Evolutionary conservation across 2,329 filamentous ascomycete genomes (phyloP).

Genomic region (Nannizzia gypsea): DNA sequence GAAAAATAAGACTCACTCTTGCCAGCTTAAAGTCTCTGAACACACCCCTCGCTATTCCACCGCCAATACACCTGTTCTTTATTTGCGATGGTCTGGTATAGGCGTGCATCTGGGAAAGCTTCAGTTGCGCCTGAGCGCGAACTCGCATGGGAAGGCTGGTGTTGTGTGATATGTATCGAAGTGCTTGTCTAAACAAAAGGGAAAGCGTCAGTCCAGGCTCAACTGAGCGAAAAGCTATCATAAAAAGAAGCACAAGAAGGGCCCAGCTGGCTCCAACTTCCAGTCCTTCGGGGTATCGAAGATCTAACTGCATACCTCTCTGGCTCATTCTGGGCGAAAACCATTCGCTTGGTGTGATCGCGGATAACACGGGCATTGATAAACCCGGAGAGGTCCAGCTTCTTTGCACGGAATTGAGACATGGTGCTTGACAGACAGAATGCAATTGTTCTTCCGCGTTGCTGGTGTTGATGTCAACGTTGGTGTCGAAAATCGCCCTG

Average conservation of each 20-base stretch:
- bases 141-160: constrained; percentile 69
- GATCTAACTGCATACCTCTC: constrained; percentile 56
- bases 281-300: not conserved
- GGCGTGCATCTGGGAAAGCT: constrained; percentile 88
- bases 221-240: not conserved
- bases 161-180: constrained; percentile 88
- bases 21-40: constrained; percentile 85
- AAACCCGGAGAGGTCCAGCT: constrained; percentile 77
- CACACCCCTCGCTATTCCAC: constrained; percentile 83
- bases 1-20: constrained; percentile 51
- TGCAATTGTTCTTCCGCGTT: not conserved
- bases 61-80: constrained; percentile 81
- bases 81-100: constrained; percentile 93
- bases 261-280: not conserved
- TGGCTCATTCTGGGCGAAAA: constrained; percentile 73
- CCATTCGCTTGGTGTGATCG: constrained; percentile 93
- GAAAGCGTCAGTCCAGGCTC: not conserved
- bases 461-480: not conserved
- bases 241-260: not conserved
- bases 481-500: not conserved
- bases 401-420: constrained; percentile 82
- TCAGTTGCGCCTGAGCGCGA: constrained; percentile 82
- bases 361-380: constrained; percentile 78
- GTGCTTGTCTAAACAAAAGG: constrained; percentile 57
- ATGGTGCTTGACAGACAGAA: constrained; percentile 35